Evolutionary conservation across 208 protist species (phyloP).

Genomic region (Leishmania guyanensis): DNA sequence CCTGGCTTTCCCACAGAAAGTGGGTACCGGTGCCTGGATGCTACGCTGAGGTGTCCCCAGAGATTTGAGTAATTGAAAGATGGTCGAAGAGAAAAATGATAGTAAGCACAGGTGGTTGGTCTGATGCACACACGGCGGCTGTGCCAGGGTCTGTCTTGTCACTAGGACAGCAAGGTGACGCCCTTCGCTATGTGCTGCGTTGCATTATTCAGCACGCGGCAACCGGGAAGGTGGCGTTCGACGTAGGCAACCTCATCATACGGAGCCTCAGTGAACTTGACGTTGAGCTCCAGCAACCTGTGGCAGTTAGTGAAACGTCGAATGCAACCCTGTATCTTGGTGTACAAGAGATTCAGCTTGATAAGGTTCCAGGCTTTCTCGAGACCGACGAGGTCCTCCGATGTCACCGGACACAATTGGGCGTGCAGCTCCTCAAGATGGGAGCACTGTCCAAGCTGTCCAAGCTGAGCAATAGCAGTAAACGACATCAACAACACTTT

Average conservation of each 20-base stretch:
- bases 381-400: constrained; percentile 29
- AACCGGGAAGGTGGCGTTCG: constrained; percentile 22
- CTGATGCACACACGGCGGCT: neutral
- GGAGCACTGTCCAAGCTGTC: constrained; percentile 28
- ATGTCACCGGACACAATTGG: constrained; percentile 25
- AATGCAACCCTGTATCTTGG: constrained; percentile 22
- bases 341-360: constrained; percentile 43
- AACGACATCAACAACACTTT: constrained; percentile 27
- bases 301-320: constrained; percentile 10
- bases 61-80: neutral
- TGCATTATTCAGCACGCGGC: constrained; percentile 29
- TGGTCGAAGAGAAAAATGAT: neutral
- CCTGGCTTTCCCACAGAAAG: neutral
- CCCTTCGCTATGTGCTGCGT: constrained; percentile 12
- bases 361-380: constrained; percentile 19
- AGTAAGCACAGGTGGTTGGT: neutral
- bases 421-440: constrained; percentile 38
- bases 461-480: constrained; percentile 25
- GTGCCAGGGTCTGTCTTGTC: neutral
- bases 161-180: neutral
- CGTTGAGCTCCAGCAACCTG: constrained; percentile 33
- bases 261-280: constrained; percentile 30
- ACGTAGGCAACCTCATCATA: constrained; percentile 28
- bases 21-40: neutral
- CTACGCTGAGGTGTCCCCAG: neutral